Evolutionary conservation across 2,329 filamentous ascomycete genomes (phyloP).

Genomic region (Diaporthe australafricana): DNA sequence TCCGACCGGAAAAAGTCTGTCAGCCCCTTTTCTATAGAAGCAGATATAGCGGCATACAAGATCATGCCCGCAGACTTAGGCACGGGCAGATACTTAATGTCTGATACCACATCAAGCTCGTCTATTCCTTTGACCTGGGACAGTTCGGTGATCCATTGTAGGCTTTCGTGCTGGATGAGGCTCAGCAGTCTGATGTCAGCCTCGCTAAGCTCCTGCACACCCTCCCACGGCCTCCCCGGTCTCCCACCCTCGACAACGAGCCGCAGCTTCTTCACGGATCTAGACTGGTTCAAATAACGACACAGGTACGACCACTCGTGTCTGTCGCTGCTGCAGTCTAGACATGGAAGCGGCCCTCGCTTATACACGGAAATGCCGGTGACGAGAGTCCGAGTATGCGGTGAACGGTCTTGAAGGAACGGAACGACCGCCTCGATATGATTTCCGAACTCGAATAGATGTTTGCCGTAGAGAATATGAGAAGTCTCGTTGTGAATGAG

Average conservation of each 20-base stretch:
- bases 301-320: conserved; percentile 67
- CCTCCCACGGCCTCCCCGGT: conserved; percentile 60
- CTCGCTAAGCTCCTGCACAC: conserved; percentile 56
- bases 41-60: conserved; percentile 70
- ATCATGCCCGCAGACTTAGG: conserved; percentile 66
- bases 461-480: conserved; percentile 65
- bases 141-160: conserved; percentile 70
- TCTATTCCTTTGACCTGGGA: conserved; percentile 60
- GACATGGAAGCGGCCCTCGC: conserved; percentile 62
- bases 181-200: conserved; percentile 60
- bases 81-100: conserved; percentile 65
- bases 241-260: conserved; percentile 67
- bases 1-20: conserved; percentile 26
- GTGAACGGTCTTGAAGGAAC: conserved; percentile 66
- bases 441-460: conserved; percentile 69
- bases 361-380: conserved; percentile 66
- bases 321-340: conserved; percentile 61
- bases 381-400: conserved; percentile 58
- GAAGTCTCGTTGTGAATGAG: conserved; percentile 67
- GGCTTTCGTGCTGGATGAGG: conserved; percentile 57
- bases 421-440: conserved; percentile 70
- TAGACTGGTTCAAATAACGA: conserved; percentile 55
- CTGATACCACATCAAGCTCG: conserved; percentile 62
- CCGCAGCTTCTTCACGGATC: conserved; percentile 55
- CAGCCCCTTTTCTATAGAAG: conserved; percentile 61